Percentiles rank a stretch among this genome's conserved stretches.
Conservation (phyloP, 768 basidiomycete genomes). For the Rhodotorula paludigena region DNA sequence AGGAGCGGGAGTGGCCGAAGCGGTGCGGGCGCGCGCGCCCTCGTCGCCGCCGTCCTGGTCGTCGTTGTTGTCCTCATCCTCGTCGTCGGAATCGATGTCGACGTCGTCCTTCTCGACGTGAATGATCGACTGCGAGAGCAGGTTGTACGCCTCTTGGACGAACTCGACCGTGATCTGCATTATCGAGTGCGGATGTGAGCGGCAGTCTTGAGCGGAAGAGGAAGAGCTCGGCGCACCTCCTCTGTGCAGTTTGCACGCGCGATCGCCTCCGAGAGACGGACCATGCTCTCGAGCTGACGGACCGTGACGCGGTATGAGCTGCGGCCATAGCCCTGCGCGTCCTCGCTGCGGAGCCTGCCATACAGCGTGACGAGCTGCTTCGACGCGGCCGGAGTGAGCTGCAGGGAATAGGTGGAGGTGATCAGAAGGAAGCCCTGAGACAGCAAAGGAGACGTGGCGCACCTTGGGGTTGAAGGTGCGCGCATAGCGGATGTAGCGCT, state of each 20-base stretch:
- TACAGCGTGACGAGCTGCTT: slow-evolving; percentile 94
- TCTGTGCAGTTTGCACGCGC: slow-evolving; percentile 91
- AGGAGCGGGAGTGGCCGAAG: slow-evolving; percentile 46
- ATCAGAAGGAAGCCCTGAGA: slow-evolving; percentile 21
- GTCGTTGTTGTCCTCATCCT: slow-evolving; percentile 51
- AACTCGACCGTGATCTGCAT: slow-evolving; percentile 84
- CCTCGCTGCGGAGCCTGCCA: slow-evolving; percentile 82
- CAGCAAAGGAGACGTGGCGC: slow-evolving; percentile 27
- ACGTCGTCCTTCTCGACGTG: slow-evolving; percentile 99
- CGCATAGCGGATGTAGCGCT: slow-evolving; percentile 94
- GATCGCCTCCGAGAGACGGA: slow-evolving; percentile 93
- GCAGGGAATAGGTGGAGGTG: slow-evolving; percentile 11
- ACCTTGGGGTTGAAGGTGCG: slow-evolving; percentile 97
- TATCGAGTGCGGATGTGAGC: too few relatives aligned
- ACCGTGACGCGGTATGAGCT: slow-evolving; percentile 98
- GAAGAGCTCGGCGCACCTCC: slow-evolving; percentile 55
- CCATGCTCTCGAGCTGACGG: slow-evolving; percentile 96
- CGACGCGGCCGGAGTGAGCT: slow-evolving; percentile 90
- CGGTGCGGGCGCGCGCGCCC: slow-evolving; percentile 46
- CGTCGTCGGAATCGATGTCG: slow-evolving; percentile 72
- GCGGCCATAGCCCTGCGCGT: slow-evolving; percentile 74
- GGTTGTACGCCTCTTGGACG: slow-evolving; percentile 89
- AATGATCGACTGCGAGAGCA: slow-evolving; percentile 90
- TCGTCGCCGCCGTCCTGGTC: slow-evolving; percentile 56
- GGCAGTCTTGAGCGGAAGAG: not conserved